Conservation (phyloP, 306 rosid species). For the Fagus crenata region DNA sequence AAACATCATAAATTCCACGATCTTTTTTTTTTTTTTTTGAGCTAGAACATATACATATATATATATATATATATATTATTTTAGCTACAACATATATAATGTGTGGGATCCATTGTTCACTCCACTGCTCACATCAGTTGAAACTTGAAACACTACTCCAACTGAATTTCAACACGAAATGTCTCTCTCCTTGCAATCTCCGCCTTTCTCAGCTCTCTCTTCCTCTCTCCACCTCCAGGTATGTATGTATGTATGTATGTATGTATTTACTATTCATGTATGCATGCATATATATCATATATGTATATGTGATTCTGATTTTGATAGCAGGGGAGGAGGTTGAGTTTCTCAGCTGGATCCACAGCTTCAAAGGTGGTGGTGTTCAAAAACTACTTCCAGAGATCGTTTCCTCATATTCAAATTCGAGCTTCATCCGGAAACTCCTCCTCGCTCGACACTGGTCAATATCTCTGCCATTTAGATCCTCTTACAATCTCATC, state of each 20-base stretch:
- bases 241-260: background rate
- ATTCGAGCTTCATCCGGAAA: constrained; percentile 52
- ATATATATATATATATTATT: no score
- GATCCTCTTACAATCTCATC: background rate
- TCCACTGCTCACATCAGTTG: no score
- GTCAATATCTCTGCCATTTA: constrained; percentile 26
- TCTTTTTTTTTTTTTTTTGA: no score
- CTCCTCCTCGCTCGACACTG: constrained; percentile 57
- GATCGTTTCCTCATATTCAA: constrained; percentile 42
- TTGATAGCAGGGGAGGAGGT: constrained; percentile 39
- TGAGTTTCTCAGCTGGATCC: constrained; percentile 43
- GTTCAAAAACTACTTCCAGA: constrained; percentile 29
- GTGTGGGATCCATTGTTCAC: no score
- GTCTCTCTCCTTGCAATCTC: constrained; percentile 67
- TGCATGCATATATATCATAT: background rate
- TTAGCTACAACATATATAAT: no score
- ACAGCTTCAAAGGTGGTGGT: constrained; percentile 25
- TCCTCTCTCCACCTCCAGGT: constrained; percentile 54
- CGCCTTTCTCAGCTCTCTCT: constrained; percentile 54
- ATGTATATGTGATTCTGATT: background rate
- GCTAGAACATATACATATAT: no score
- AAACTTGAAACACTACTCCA: background rate
- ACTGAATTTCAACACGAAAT: constrained; percentile 23
- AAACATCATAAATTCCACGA: no score
- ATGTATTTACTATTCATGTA: no score